phyloP scores from a whole-genome alignment of 192 early-diverging fungal species.

The Diversispora epigaea region DNA sequence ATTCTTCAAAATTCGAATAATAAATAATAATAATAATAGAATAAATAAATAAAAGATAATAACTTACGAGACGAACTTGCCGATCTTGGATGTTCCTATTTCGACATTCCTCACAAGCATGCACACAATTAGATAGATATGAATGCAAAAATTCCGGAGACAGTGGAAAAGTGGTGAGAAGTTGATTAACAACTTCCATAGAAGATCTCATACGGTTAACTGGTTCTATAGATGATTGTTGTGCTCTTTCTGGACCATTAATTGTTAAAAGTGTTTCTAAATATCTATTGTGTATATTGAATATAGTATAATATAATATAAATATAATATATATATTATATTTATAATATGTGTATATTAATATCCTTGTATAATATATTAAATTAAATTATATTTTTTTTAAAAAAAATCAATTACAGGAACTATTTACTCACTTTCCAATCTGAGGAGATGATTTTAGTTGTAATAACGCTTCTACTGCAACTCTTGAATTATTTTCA shows the following conservation, averaged over 20 bases:
- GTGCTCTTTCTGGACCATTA: neutral
- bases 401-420: neutral
- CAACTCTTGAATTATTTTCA: conserved; percentile 49
- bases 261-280: conserved; percentile 15
- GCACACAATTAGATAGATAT: conserved; percentile 36
- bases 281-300: conserved; percentile 2
- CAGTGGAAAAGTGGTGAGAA: conserved; percentile 7
- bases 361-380: no score
- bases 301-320: no score
- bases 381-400: no score
- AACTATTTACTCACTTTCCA: conserved; percentile 36
- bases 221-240: conserved; percentile 11
- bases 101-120: conserved; percentile 33
- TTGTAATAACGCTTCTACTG: conserved; percentile 37
- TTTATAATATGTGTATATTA: no score
- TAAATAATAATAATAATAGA: no score
- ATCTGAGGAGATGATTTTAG: conserved; percentile 34
- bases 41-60: neutral
- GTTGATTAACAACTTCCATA: conserved; percentile 37
- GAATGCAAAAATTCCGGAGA: conserved; percentile 33
- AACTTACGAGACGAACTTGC: conserved; percentile 39
- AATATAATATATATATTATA: neutral
- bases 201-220: conserved; percentile 25
- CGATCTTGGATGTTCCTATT: conserved; percentile 33
- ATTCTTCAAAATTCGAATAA: no score